Conservation (phyloP, 768 basidiomycete species). For the Lepiota brunneoincarnata region DNA sequence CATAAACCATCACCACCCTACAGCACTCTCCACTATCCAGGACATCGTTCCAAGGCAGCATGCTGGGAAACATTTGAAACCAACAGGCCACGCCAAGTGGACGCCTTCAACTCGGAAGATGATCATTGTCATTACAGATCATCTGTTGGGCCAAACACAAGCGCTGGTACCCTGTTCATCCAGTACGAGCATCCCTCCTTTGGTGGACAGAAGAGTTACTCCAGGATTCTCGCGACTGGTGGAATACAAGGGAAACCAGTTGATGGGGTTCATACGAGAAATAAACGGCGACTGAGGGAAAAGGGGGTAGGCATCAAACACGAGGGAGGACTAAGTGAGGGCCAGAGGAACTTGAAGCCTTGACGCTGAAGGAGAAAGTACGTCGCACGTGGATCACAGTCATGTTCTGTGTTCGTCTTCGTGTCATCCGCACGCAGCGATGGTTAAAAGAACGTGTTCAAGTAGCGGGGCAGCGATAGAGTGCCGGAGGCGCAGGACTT, state of each 20-base stretch:
- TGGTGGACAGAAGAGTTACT: too few species aligned
- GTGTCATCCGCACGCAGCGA: slow-evolving; percentile 3
- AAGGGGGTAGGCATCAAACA: background rate
- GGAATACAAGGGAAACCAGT: background rate
- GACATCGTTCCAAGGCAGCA: background rate
- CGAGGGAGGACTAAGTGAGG: background rate
- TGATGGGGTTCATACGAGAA: background rate
- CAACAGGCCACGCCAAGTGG: too few species aligned
- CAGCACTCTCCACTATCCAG: too few species aligned
- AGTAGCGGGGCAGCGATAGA: too few species aligned
- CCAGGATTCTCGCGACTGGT: too few species aligned
- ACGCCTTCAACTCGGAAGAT: background rate
- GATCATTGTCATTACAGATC: too few species aligned
- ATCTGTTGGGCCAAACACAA: too few species aligned
- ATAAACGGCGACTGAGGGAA: background rate
- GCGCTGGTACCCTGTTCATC: too few species aligned
- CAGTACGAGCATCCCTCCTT: too few species aligned
- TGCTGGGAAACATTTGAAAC: slow-evolving; percentile 8
- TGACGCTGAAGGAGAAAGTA: background rate
- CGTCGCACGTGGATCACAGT: background rate
- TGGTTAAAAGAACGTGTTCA: slow-evolving; percentile 3
- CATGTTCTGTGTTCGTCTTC: background rate
- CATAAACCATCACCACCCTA: background rate
- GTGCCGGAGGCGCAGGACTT: too few species aligned
- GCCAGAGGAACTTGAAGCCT: background rate